Conservation (phyloP, 768 basidiomycete genomes). For the Multifurca ochricompacta region DNA sequence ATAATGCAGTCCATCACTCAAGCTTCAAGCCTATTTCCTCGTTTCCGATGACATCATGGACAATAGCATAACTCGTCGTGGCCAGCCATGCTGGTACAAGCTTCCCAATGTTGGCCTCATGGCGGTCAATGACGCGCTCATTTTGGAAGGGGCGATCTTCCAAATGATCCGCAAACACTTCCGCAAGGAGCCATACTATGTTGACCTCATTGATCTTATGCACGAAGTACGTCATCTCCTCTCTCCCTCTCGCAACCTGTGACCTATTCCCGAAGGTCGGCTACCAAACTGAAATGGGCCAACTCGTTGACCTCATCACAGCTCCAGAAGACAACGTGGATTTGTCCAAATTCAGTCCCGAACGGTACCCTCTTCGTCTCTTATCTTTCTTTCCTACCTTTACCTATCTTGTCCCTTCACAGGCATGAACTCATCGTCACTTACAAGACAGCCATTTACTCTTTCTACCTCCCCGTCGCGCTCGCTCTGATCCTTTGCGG, state of each 20-base stretch:
- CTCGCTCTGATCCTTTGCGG: constrained; percentile 78
- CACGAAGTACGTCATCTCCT: constrained; percentile 50
- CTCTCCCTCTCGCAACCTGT: background rate
- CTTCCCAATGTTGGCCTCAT: constrained; percentile 64
- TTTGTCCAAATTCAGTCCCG: constrained; percentile 77
- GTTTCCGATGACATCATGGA: constrained; percentile 99
- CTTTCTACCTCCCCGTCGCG: constrained; percentile 97
- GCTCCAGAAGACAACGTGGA: constrained; percentile 89
- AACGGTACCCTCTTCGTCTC: constrained; percentile 45
- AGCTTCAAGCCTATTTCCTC: constrained; percentile 98
- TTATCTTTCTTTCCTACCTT: background rate
- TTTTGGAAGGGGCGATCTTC: constrained; percentile 94
- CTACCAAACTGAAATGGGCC: constrained; percentile 93
- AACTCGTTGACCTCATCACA: constrained; percentile 92
- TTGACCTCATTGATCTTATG: constrained; percentile 86
- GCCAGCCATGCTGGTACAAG: constrained; percentile 93
- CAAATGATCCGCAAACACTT: constrained; percentile 83
- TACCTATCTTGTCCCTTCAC: background rate
- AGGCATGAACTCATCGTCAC: constrained; percentile 90
- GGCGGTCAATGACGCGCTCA: constrained; percentile 94
- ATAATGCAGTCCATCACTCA: background rate
- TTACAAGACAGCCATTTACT: constrained; percentile 97
- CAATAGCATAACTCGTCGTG: constrained; percentile 81
- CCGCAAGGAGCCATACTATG: constrained; percentile 71
- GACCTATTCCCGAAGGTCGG: constrained; percentile 34